phyloP scores from a whole-genome alignment of 2,329 filamentous ascomycete species.

The Botrytis medusae region DNA sequence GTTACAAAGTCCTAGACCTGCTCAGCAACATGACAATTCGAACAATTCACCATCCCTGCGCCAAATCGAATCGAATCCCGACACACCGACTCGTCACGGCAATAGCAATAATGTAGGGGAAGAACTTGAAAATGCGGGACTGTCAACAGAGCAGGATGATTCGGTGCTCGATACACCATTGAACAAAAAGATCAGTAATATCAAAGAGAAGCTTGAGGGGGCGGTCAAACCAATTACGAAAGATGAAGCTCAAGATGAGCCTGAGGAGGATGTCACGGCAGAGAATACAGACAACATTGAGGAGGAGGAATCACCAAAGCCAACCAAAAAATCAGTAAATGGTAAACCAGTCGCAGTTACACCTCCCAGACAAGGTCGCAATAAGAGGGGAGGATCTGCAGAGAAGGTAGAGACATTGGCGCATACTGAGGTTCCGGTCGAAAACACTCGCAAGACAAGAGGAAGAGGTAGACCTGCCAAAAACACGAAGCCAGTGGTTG shows the following conservation, averaged over 20 bases:
- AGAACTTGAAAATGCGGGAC: neutral
- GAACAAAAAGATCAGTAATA: neutral
- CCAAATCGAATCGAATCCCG: neutral
- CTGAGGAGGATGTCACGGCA: slow-evolving; percentile 7
- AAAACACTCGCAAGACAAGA: neutral
- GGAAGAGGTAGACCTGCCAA: neutral
- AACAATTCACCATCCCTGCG: slow-evolving; percentile 9
- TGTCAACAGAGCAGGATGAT: neutral
- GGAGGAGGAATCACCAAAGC: neutral
- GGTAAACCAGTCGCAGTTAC: neutral
- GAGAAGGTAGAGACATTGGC: slow-evolving; percentile 2
- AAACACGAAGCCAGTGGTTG: neutral
- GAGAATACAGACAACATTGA: neutral
- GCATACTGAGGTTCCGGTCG: neutral
- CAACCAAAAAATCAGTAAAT: neutral
- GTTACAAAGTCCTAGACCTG: slow-evolving; percentile 2
- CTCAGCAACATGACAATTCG: neutral
- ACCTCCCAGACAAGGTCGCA: neutral
- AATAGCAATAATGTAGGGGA: neutral
- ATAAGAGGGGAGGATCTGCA: neutral
- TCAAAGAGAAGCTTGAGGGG: neutral
- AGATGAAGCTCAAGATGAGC: neutral
- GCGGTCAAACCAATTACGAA: neutral
- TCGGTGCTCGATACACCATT: neutral
- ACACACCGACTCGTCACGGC: slow-evolving; percentile 17